Base-by-base conservation (phyloP, 345 rosid species). In the Raphanus raphanistrum region DNA sequence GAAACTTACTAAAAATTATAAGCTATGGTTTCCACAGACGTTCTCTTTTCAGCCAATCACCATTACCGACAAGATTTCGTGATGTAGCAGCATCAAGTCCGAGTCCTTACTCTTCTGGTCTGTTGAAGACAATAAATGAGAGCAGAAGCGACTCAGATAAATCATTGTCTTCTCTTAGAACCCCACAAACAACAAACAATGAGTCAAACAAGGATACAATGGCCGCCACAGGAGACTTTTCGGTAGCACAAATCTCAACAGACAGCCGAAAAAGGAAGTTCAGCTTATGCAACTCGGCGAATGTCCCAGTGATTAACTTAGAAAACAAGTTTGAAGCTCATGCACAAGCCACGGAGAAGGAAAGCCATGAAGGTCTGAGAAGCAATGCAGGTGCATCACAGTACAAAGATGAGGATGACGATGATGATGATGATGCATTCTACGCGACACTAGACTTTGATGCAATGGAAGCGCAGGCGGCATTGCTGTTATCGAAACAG, bases 1-100 rank as follows among this genome's bases (percentile, higher is more conserved):
- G 63, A 43, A 43, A 25, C n/a, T 73, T 66, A 63, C 50, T 63
- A 52, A 63, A 6, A 27, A 12, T 48, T 17, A 11, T 17, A 21
- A n/a, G 38, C 28, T 70, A 48, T 58, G 74, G 17, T 70, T 48
- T 73, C 64, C 55, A 64, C 85, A 94, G 98, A 85, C 97, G 91
- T 72, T 94, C 98, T 61, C 84, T 94, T 85, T 94, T 94, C 71
- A 94, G 90, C 75, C 98, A 94, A 73, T 92, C 95, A 62, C 98
- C 98, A 62, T 67, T 86, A 71, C 86, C 27, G 25, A 78, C 82
- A 70, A 87, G 75, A 76, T 76, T 83, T 33, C 68, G 66, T 45
- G 72, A 76, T 66, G 50, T 66, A 70, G 79, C 79, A 11, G 15
- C 83, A 52, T 52, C 79, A 62, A 68, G 71, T 68, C 63, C 63